Evolutionary conservation across 2,329 filamentous ascomycete genomes (phyloP).

Genomic region (Colletotrichum aenigma): DNA sequence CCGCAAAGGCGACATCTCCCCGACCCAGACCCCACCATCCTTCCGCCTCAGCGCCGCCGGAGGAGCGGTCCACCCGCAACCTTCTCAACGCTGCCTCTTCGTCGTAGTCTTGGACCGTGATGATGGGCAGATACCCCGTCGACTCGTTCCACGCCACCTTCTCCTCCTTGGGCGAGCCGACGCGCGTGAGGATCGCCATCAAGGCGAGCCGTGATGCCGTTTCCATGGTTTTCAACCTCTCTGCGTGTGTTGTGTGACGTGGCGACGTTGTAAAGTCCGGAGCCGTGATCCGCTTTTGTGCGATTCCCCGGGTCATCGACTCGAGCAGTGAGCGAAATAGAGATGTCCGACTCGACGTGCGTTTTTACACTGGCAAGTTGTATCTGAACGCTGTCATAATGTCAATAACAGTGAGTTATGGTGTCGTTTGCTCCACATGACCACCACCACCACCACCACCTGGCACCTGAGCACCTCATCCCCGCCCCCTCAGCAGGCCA

Average conservation of each 20-base stretch:
- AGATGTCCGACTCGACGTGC: not conserved
- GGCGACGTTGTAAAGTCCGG: not conserved
- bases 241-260: not conserved
- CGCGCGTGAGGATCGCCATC: not conserved
- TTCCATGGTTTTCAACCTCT: not conserved
- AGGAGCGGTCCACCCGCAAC: not conserved
- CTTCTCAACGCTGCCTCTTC: not conserved
- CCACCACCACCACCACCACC: not conserved
- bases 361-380: not conserved
- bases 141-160: slow-evolving; percentile 2
- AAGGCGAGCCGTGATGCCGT: not conserved
- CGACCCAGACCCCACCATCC: not conserved
- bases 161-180: not conserved
- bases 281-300: not conserved
- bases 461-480: not conserved
- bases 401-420: not conserved
- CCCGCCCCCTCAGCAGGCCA: not conserved
- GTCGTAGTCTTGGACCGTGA: not conserved
- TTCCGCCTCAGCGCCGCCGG: not conserved
- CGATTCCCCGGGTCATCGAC: not conserved
- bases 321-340: not conserved
- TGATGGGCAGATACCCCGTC: not conserved
- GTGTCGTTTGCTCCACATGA: not conserved
- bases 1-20: slow-evolving; percentile 25
- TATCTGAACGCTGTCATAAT: not conserved